Percentiles rank a stretch among this genome's conserved stretches.
Conservation (phyloP, 306 rosid species). For the Vigna nakashimae region DNA sequence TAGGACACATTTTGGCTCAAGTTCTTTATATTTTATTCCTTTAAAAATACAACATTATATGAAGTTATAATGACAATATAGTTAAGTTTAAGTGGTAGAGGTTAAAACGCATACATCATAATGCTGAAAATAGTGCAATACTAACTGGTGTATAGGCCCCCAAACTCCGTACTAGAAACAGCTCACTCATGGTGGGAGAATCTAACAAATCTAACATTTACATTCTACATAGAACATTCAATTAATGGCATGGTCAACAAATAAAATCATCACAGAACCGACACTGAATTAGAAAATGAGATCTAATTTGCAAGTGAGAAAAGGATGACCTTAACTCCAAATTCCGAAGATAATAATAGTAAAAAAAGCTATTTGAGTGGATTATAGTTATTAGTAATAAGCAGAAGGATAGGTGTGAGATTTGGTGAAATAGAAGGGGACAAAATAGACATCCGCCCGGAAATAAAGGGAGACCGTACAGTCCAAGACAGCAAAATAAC, state of each 20-base stretch:
- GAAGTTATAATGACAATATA: not conserved
- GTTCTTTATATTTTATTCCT: not conserved
- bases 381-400: not conserved
- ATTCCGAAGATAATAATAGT: not conserved
- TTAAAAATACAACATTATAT: not conserved
- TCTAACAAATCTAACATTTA: slow-evolving; percentile 19
- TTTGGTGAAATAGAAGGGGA: slow-evolving; percentile 76
- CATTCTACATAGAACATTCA: slow-evolving; percentile 6
- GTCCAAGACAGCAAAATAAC: slow-evolving; percentile 32
- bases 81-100: not conserved
- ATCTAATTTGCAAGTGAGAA: not conserved
- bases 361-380: not conserved
- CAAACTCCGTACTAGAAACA: not conserved
- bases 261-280: slow-evolving; percentile 25
- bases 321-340: not conserved
- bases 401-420: slow-evolving; percentile 60
- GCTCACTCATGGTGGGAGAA: slow-evolving; percentile 11
- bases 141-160: slow-evolving; percentile 1
- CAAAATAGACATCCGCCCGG: slow-evolving; percentile 92
- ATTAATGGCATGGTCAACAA: slow-evolving; percentile 14
- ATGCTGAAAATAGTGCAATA: not conserved
- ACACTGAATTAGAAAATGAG: not conserved
- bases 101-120: not conserved
- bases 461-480: slow-evolving; percentile 79
- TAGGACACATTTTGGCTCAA: not conserved